Conservation (phyloP, 2,329 filamentous ascomycete species). For the Pseudocercospora eumusae region DNA sequence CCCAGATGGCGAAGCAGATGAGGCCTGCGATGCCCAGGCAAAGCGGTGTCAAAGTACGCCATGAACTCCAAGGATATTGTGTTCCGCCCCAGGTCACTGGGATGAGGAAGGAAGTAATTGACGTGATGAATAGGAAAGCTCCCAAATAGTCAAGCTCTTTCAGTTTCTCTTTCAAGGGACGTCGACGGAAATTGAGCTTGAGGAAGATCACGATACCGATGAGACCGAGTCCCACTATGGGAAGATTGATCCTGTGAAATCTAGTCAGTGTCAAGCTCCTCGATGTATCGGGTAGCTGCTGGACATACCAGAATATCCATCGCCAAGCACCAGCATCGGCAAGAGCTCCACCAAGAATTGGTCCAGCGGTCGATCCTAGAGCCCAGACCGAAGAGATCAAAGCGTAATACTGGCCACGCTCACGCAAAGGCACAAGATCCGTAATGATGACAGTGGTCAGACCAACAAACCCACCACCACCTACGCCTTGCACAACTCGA, state of each 20-base stretch:
- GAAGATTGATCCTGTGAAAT: constrained; percentile 19
- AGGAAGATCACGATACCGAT: constrained; percentile 9
- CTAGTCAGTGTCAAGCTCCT: neutral
- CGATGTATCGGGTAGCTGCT: too few relatives aligned
- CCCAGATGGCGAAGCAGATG: constrained; percentile 56
- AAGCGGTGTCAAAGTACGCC: constrained; percentile 63
- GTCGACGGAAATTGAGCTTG: neutral
- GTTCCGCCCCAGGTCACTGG: constrained; percentile 66
- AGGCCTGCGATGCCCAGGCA: constrained; percentile 57
- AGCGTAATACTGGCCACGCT: constrained; percentile 47
- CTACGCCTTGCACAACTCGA: constrained; percentile 45
- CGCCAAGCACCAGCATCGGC: constrained; percentile 56
- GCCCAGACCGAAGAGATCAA: constrained; percentile 54
- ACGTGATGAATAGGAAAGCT: constrained; percentile 60
- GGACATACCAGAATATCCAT: constrained; percentile 46
- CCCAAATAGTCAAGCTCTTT: constrained; percentile 64
- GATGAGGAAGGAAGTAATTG: constrained; percentile 61
- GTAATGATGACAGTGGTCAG: constrained; percentile 48
- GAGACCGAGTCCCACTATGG: constrained; percentile 8
- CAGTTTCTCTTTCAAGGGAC: constrained; percentile 47
- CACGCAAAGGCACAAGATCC: constrained; percentile 49
- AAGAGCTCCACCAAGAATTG: constrained; percentile 54
- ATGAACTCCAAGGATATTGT: constrained; percentile 65
- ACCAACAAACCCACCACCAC: constrained; percentile 46
- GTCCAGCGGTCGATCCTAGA: constrained; percentile 57